Evolutionary conservation across 805 yeast genomes (phyloP), one percentile per base, ranked within the genome.

Genomic region (Phaffomyces thermotolerans): DNA sequence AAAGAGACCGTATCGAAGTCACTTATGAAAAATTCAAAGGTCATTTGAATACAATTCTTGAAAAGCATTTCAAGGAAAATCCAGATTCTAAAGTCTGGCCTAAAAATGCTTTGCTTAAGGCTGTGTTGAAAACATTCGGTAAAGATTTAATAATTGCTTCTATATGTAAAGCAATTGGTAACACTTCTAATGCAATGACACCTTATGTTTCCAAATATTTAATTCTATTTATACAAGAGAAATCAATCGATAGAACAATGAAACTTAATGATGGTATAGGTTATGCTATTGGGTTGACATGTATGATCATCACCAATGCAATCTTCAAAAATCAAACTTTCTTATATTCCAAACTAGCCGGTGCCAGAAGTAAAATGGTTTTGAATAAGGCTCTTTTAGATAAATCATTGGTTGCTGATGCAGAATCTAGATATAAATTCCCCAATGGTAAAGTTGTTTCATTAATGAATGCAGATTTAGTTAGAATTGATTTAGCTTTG

Each of bases 401-500:
- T 42, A 86, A 88, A 59, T 72, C 88, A 15, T 72, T 84, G 50
- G 67, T 58, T 40, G 67, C 85, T 14, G 74, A 76, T 44, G 72
- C 76, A 13, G 67, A 68, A 39, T 72, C 90, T 3, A 72, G 72
- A 40, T 73, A 73, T 52, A 66, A 71, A 48, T 84, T 65, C 54
- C 79, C 95, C 1, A 69, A 76, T 18, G 81, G 90, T 37, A 76
- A 72, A 46, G 72, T 88, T 40, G 81, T 93, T 13, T 78, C 89
- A 4, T 65, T 85, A 58, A 71, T 87, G 64, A 84, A 91, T 32
- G 81, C 93, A 2, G 96, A 88, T 59, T 66, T 86, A 32, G 73
- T 87, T 12, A 76, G 95, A 53, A 71, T 88, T 33, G 95, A 84
- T 60, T 70, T 81, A 51, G 86, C 87, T 6, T 53, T 78, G n/a